These are phyloP conservation scores for Phialemonium atrogriseum DNA, from an alignment of 2,329 filamentous ascomycete species.

Conservation along the genomic window DNA sequence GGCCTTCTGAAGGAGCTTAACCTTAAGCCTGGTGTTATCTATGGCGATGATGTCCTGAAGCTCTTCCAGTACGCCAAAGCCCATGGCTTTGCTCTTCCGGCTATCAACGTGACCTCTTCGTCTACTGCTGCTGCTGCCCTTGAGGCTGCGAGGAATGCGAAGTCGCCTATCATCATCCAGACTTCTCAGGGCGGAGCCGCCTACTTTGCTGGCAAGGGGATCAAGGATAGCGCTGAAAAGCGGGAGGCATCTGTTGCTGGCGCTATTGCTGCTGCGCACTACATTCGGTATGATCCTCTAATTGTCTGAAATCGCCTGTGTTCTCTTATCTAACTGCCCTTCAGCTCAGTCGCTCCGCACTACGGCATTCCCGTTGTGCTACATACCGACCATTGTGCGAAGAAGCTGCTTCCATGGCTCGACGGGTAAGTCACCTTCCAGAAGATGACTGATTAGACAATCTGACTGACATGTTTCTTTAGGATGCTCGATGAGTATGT, in stretches of 20 bases:
- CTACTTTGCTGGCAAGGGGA: constrained; percentile 87
- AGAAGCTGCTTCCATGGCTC: constrained; percentile 98
- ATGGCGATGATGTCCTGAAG: constrained; percentile 44
- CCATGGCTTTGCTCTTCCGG: constrained; percentile 81
- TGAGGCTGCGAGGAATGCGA: constrained; percentile 88
- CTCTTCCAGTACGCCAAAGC: constrained; percentile 89
- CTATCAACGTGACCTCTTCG: constrained; percentile 89
- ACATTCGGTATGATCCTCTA: no score
- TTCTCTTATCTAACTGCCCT: no score
- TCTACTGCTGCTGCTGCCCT: constrained; percentile 71
- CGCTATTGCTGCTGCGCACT: constrained; percentile 83
- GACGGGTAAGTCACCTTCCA: constrained; percentile 50
- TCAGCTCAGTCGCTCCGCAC: constrained; percentile 70
- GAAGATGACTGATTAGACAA: no score
- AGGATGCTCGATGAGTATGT: no score
- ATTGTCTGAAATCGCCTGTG: no score
- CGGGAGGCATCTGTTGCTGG: constrained; percentile 87
- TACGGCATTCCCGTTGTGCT: constrained; percentile 90
- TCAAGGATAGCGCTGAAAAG: constrained; percentile 61
- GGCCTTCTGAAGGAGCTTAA: constrained; percentile 31
- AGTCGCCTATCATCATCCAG: constrained; percentile 89
- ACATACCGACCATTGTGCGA: constrained; percentile 97
- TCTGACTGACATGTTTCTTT: no score
- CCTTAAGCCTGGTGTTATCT: constrained; percentile 46
- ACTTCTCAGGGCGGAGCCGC: constrained; percentile 88